Conservation (phyloP, 257 asterid species). For the Fraxinus quadrangulata region DNA sequence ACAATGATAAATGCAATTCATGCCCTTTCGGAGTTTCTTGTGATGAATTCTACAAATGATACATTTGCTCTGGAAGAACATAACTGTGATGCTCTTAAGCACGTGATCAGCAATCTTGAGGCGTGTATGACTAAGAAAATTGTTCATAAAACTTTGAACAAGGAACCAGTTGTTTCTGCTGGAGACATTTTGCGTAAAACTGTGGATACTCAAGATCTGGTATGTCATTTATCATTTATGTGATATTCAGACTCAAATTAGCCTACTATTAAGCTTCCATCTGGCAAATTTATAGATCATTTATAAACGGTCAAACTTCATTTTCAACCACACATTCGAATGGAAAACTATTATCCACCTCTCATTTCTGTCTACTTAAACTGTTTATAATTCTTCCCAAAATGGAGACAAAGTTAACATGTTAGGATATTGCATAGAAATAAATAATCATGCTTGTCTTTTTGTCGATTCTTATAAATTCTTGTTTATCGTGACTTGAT, state of each 20-base stretch:
- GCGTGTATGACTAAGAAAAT: constrained; percentile 51
- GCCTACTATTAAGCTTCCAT: background rate
- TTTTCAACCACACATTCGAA: too few relatives aligned
- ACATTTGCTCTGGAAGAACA: constrained; percentile 49
- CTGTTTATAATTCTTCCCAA: too few relatives aligned
- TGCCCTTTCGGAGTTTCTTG: constrained; percentile 67
- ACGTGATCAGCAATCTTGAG: constrained; percentile 52
- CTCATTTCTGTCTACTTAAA: too few relatives aligned
- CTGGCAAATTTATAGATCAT: too few relatives aligned
- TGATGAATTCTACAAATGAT: constrained; percentile 44
- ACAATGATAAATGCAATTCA: constrained; percentile 54
- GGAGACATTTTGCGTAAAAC: constrained; percentile 40
- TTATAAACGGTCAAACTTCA: too few relatives aligned
- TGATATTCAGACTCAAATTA: constrained; percentile 14
- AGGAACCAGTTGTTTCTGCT: constrained; percentile 27
- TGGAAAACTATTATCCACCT: too few relatives aligned
- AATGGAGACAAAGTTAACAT: background rate
- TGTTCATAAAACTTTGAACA: constrained; percentile 26
- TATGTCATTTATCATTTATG: constrained; percentile 33
- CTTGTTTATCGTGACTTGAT: background rate
- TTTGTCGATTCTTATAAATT: constrained; percentile 2
- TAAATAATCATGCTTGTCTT: background rate
- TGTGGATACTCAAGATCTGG: constrained; percentile 43
- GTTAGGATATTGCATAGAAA: constrained; percentile 8
- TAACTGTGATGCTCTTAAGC: constrained; percentile 46